Evolutionary conservation across 768 basidiomycete species (phyloP).

Genomic region (Tephrocybe sp.): DNA sequence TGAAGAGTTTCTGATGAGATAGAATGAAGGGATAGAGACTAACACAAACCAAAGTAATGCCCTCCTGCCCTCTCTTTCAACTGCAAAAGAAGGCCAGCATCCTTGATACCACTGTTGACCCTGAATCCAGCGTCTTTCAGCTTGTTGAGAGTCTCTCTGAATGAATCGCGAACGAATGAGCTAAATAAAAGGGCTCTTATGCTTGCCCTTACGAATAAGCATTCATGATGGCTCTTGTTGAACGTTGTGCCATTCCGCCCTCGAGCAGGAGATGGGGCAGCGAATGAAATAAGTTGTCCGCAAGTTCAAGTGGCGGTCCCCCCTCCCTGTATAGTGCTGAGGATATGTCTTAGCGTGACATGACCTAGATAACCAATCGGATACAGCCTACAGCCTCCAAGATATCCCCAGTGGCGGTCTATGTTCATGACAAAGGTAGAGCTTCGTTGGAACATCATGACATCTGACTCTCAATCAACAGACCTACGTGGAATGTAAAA

Average conservation of each 20-base stretch:
- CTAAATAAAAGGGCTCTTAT: not conserved
- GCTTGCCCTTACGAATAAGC: conserved; percentile 34
- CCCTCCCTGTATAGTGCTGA: conserved; percentile 43
- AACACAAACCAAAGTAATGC: conserved; percentile 36
- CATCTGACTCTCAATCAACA: conserved; percentile 2
- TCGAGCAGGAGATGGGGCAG: conserved; percentile 32
- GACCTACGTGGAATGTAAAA: too few relatives aligned
- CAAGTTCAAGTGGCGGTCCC: conserved; percentile 45
- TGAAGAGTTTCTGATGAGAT: conserved; percentile 15
- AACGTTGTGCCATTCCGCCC: conserved; percentile 19
- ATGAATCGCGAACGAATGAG: not conserved
- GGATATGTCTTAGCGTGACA: not conserved
- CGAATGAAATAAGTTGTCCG: conserved; percentile 46
- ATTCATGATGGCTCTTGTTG: conserved; percentile 24
- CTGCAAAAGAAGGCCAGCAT: conserved; percentile 33
- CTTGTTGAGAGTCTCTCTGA: not conserved
- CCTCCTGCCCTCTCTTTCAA: conserved; percentile 34
- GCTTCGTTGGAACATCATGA: conserved; percentile 50
- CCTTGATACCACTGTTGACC: conserved; percentile 37
- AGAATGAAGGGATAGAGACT: not conserved
- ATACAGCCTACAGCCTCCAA: conserved; percentile 23
- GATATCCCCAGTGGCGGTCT: conserved; percentile 36
- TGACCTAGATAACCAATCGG: not conserved
- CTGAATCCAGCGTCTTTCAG: conserved; percentile 40
- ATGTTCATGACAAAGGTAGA: conserved; percentile 46